Conservation (phyloP, 2,329 filamentous ascomycete species). For the Orbilia javanica region DNA sequence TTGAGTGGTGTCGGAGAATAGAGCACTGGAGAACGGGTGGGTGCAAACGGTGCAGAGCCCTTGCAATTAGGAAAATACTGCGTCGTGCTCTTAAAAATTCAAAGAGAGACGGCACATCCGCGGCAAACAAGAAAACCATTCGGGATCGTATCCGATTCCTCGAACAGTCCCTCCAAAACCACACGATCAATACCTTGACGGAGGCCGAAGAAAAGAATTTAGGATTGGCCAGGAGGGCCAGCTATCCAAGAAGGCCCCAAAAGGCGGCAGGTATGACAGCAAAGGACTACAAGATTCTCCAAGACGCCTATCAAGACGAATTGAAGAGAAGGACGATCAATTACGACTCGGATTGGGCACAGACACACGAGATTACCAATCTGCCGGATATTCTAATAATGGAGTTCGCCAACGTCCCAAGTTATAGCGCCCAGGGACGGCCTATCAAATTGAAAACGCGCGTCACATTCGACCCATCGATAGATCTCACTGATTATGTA, state of each 20-base stretch:
- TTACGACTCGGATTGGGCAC: constrained; percentile 31
- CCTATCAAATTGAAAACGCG: neutral
- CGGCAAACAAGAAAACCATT: neutral
- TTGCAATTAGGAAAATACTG: constrained; percentile 28
- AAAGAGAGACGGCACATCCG: neutral
- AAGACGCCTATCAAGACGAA: neutral
- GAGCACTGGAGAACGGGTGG: neutral
- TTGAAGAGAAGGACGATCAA: neutral
- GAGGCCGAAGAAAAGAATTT: neutral
- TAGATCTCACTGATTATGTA: constrained; percentile 23
- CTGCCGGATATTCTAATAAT: constrained; percentile 28
- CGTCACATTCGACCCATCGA: constrained; percentile 13
- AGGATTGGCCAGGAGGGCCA: neutral
- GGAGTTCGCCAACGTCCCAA: constrained; percentile 36
- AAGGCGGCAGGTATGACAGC: neutral
- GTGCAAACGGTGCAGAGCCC: constrained; percentile 19
- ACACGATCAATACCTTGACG: constrained; percentile 5
- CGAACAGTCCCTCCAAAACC: neutral
- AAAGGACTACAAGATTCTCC: neutral
- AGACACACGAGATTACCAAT: constrained; percentile 1
- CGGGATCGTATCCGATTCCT: neutral
- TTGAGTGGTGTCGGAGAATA: constrained; percentile 7
- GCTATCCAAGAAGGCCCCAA: neutral
- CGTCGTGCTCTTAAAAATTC: constrained; percentile 6
- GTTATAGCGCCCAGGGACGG: neutral